Conservation (phyloP, 352 stramenopile species). For the Pythium pectinolyticum region DNA sequence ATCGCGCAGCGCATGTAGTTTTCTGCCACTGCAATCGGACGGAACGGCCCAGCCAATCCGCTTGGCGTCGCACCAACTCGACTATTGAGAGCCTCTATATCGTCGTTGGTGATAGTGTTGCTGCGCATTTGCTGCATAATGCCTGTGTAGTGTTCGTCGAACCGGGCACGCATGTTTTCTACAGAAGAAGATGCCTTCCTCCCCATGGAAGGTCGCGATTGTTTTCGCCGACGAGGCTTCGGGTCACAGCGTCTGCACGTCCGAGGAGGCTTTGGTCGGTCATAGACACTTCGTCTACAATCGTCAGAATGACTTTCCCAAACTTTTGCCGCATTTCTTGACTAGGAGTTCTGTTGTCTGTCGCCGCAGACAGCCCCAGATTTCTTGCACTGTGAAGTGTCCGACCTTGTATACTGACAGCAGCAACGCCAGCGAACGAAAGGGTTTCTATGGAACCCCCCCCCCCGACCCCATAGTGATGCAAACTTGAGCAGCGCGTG, state of each 20-base stretch:
- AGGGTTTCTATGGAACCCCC: constrained; percentile 20
- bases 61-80: too few species aligned
- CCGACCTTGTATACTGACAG: constrained; percentile 17
- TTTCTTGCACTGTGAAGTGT: constrained; percentile 31
- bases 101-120: too few species aligned
- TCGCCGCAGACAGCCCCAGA: constrained; percentile 8
- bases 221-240: too few species aligned
- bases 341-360: constrained; percentile 6
- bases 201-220: too few species aligned
- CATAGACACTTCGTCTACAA: constrained; percentile 34
- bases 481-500: constrained; percentile 17
- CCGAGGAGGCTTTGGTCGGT: constrained; percentile 22
- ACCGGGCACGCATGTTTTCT: too few species aligned
- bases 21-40: too few species aligned
- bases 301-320: constrained; percentile 20
- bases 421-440: constrained; percentile 11
- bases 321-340: constrained; percentile 26
- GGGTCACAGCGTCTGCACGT: constrained; percentile 16
- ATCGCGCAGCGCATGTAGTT: too few species aligned
- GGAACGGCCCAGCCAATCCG: too few species aligned
- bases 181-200: too few species aligned
- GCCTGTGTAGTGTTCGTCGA: too few species aligned
- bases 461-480: constrained; percentile 5
- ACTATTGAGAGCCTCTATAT: too few species aligned
- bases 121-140: too few species aligned